Conservation (phyloP, 441 rosid genomes). For the Flueggea neowawraea region DNA sequence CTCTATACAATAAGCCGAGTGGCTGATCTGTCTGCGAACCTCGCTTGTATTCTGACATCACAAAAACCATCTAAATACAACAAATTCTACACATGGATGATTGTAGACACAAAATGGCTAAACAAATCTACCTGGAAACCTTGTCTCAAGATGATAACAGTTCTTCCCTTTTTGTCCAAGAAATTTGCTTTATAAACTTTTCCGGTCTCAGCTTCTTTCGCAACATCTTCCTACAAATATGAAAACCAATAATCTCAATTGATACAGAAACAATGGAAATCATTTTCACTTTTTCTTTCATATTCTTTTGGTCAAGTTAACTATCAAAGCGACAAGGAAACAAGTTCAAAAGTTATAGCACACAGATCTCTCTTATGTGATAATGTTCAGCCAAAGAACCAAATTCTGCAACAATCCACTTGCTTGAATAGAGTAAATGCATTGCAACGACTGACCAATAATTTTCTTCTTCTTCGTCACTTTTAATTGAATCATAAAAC, state of each 20-base stretch:
- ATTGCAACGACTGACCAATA: too few relatives aligned
- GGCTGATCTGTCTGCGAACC: conserved; percentile 54
- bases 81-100: not conserved
- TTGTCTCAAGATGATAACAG: conserved; percentile 69
- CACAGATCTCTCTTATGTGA: too few relatives aligned
- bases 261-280: not conserved
- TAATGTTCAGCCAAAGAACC: too few relatives aligned
- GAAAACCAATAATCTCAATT: conserved; percentile 1
- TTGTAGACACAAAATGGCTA: not conserved
- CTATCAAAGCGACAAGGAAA: too few relatives aligned
- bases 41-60: conserved; percentile 47
- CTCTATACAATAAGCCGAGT: conserved; percentile 78
- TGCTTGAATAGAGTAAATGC: too few relatives aligned
- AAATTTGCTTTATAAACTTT: conserved; percentile 58
- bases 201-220: conserved; percentile 72
- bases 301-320: too few relatives aligned
- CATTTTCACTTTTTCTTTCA: too few relatives aligned
- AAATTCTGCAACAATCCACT: too few relatives aligned
- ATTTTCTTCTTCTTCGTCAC: too few relatives aligned
- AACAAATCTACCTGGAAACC: conserved; percentile 51
- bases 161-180: conserved; percentile 59
- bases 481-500: too few relatives aligned
- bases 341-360: too few relatives aligned
- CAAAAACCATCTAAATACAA: not conserved
- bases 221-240: conserved; percentile 51